phyloP scores from a whole-genome alignment of 176 grass and related monocot genomes.

The Themeda triandra region DNA sequence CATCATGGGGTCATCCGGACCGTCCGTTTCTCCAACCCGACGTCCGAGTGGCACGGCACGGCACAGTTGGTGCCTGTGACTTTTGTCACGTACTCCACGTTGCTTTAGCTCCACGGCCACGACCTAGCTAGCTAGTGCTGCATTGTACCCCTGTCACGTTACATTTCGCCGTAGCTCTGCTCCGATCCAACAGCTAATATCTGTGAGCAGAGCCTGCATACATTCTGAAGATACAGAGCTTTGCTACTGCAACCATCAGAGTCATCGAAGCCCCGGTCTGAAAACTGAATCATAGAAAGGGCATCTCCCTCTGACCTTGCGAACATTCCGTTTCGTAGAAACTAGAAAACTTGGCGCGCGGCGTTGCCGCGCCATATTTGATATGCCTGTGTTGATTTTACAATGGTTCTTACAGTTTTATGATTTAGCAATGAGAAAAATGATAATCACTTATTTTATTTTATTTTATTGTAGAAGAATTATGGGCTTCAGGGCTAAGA shows the following conservation, averaged over 20 bases:
- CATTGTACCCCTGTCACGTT: not conserved
- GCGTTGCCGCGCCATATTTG: too few species aligned
- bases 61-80: constrained; percentile 34
- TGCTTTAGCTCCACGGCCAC: not conserved
- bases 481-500: too few species aligned
- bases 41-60: not conserved
- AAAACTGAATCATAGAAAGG: not conserved
- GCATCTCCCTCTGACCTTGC: not conserved
- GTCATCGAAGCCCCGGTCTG: not conserved
- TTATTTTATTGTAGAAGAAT: too few species aligned
- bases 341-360: too few species aligned
- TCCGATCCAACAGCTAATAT: not conserved
- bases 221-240: not conserved
- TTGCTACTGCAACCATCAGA: not conserved
- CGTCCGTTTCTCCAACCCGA: not conserved
- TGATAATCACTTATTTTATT: too few species aligned
- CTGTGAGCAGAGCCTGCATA: not conserved
- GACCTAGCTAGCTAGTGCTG: not conserved
- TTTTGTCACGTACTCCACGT: constrained; percentile 27
- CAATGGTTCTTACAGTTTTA: too few species aligned
- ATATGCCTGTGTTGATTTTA: too few species aligned
- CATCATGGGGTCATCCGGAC: not conserved
- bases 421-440: too few species aligned
- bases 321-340: not conserved
- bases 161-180: not conserved